A percentile compares a stretch with the other conserved stretches of the same genome.
These are phyloP conservation scores for Mycena metata DNA, from an alignment of 768 basidiomycete species.

Conservation along the genomic window DNA sequence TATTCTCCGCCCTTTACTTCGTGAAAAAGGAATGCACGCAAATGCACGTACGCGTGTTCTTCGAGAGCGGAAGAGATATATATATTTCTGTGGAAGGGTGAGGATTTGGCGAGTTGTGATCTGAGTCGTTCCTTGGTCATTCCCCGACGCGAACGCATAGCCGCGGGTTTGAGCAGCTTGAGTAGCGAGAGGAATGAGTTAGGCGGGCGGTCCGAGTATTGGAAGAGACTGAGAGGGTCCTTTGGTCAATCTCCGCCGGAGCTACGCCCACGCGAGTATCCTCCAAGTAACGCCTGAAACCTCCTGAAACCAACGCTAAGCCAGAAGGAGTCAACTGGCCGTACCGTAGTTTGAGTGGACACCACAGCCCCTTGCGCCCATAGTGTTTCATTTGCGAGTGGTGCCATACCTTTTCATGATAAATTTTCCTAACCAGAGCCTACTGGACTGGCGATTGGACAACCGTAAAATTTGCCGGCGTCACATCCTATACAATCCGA, in stretches of 20 bases:
- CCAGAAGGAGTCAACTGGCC: not conserved
- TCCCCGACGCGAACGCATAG: conserved; percentile 1
- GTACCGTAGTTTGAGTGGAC: no score
- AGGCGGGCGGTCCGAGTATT: not conserved
- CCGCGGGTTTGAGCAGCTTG: no score
- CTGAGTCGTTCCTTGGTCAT: no score
- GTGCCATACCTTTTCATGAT: not conserved
- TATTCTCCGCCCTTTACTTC: no score
- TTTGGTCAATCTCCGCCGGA: conserved; percentile 3
- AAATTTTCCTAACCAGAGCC: not conserved
- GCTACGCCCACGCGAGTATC: not conserved
- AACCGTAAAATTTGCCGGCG: conserved; percentile 19
- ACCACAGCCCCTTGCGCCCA: no score
- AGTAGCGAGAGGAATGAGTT: no score
- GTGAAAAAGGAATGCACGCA: no score
- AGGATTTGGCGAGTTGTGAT: not conserved
- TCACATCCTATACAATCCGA: not conserved
- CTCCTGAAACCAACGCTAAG: no score
- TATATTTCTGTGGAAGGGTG: no score
- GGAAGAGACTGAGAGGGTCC: no score
- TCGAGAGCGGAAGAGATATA: no score
- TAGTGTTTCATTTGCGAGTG: not conserved
- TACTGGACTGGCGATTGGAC: conserved; percentile 13
- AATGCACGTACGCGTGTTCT: no score
- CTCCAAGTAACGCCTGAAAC: not conserved